phyloP scores from a whole-genome alignment of 805 yeast species.

The Pichia paraexigua region DNA sequence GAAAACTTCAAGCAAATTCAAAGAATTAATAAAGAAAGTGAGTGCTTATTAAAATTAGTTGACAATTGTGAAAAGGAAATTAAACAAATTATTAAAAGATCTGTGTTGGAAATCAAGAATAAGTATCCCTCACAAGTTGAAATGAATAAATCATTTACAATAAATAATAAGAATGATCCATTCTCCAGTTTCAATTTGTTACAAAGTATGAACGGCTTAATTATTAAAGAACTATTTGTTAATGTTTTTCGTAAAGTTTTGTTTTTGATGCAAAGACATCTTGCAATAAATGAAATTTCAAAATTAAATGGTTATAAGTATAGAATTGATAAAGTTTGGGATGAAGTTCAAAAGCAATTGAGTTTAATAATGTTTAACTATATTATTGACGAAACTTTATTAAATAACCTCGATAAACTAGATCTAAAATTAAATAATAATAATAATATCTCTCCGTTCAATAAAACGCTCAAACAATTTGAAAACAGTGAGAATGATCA shows the following conservation, averaged over 20 bases:
- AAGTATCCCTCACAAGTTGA: conserved; percentile 36
- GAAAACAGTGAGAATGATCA: conserved; percentile 15
- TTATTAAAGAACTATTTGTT: conserved; percentile 65
- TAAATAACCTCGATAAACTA: conserved; percentile 17
- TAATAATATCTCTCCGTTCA: conserved; percentile 17
- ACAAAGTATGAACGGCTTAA: conserved; percentile 34
- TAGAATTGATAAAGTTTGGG: conserved; percentile 33
- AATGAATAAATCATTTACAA: conserved; percentile 12
- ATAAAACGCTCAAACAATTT: conserved; percentile 19
- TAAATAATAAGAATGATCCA: conserved; percentile 19
- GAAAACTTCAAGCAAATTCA: conserved; percentile 16
- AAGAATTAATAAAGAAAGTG: conserved; percentile 53
- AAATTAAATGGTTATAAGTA: conserved; percentile 20
- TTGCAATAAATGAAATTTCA: conserved; percentile 54
- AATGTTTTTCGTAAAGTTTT: conserved; percentile 57
- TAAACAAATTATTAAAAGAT: conserved; percentile 51
- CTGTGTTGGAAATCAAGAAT: conserved; percentile 56
- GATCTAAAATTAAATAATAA: conserved; percentile 11
- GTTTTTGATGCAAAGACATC: conserved; percentile 61
- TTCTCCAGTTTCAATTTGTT: conserved; percentile 25
- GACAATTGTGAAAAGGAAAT: conserved; percentile 55
- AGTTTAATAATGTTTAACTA: conserved; percentile 32
- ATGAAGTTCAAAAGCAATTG: conserved; percentile 34
- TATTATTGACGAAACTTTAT: conserved; percentile 28
- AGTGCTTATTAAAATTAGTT: conserved; percentile 45